Conservation (phyloP, 345 rosid genomes). For the Murraya paniculata region DNA sequence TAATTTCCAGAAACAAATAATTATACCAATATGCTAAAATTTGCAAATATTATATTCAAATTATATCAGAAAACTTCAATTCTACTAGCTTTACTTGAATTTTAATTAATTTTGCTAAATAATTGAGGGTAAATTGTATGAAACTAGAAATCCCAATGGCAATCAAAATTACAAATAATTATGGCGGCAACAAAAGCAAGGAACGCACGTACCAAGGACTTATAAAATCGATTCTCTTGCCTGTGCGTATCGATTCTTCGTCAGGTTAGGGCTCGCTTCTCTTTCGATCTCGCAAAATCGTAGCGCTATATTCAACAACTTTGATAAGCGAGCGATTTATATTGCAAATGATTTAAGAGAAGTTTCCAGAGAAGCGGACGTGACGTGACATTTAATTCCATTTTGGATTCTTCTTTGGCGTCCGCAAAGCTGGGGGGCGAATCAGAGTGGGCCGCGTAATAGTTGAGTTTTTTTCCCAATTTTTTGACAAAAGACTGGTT, state of each 20-base stretch:
- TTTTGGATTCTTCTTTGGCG: constrained; percentile 14
- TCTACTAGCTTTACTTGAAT: neutral
- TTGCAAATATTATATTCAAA: neutral
- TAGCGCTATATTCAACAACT: too few species aligned
- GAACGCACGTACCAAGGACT: neutral
- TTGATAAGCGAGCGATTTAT: neutral
- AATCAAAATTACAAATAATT: neutral
- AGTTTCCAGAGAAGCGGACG: constrained; percentile 67
- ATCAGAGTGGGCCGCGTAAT: neutral
- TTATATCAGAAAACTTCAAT: neutral
- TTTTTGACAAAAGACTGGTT: neutral
- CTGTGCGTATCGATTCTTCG: neutral
- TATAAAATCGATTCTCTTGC: neutral
- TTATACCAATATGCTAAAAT: neutral
- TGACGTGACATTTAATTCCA: constrained; percentile 20
- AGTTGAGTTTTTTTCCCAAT: too few species aligned
- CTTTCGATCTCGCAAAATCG: neutral
- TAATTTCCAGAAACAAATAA: neutral
- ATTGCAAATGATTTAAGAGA: constrained; percentile 24
- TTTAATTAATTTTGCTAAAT: neutral
- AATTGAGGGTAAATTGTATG: neutral
- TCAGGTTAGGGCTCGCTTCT: neutral
- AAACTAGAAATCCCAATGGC: neutral
- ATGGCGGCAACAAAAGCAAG: neutral
- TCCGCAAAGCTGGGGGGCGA: neutral